Percentiles rank a stretch among this genome's conserved stretches.
phyloP scores from a whole-genome alignment of 768 basidiomycete species.

The Boletus subcaerulescens region DNA sequence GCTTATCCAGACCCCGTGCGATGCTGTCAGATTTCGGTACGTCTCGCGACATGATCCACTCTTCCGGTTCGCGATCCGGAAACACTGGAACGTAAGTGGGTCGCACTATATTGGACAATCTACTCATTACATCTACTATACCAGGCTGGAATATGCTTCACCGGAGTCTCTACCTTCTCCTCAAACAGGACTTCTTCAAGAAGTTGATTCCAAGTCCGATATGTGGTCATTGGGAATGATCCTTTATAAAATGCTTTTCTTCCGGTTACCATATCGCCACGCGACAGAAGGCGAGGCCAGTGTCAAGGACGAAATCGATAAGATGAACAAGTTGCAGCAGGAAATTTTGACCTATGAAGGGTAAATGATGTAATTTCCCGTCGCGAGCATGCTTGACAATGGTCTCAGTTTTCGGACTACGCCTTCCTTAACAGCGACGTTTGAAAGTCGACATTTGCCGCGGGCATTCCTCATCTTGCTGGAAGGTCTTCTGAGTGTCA shows the following conservation, averaged over 20 bases:
- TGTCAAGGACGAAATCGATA: conserved; percentile 52
- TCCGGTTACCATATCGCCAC: conserved; percentile 80
- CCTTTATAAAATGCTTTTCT: conserved; percentile 89
- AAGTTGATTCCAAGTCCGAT: conserved; percentile 85
- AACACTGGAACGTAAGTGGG: conserved; percentile 88
- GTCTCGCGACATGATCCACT: conserved; percentile 83
- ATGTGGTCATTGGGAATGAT: conserved; percentile 99
- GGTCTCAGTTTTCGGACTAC: conserved; percentile 51
- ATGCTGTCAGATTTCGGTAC: conserved; percentile 97
- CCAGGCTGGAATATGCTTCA: conserved; percentile 79
- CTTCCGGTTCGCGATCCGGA: conserved; percentile 70
- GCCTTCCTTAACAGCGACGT: conserved; percentile 47
- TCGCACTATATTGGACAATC: not conserved
- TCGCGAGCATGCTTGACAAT: conserved; percentile 7
- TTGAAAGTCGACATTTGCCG: conserved; percentile 72
- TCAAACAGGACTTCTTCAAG: conserved; percentile 58
- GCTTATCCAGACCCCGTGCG: conserved; percentile 67
- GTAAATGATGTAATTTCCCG: conserved; percentile 35
- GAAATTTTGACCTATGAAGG: conserved; percentile 78
- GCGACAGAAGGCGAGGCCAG: conserved; percentile 58
- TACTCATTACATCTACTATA: not conserved
- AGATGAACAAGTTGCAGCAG: conserved; percentile 64
- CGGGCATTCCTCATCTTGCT: conserved; percentile 67
- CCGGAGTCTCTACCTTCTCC: conserved; percentile 82
- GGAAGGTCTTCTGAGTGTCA: conserved; percentile 64